Conservation (phyloP, 495 filamentous ascomycete species). For the Podospora pseudoanserina region DNA sequence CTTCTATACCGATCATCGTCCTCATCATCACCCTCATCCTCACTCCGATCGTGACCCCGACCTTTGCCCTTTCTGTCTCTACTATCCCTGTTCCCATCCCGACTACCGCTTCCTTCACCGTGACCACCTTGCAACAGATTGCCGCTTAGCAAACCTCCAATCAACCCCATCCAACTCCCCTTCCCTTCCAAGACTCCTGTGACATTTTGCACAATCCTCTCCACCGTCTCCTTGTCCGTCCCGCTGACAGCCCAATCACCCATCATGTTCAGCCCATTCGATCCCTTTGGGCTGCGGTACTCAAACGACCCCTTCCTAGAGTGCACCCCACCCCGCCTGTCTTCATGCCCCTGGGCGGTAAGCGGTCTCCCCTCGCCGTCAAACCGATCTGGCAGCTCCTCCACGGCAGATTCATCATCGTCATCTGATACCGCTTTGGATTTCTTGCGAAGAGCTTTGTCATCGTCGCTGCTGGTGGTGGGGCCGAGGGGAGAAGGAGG, state of each 20-base stretch:
- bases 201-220: slow-evolving; percentile 31
- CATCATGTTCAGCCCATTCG: slow-evolving; percentile 15
- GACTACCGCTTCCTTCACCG: slow-evolving; percentile 3
- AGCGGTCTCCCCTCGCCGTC: slow-evolving; percentile 56
- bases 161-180: slow-evolving; percentile 28
- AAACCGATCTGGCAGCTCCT: slow-evolving; percentile 61
- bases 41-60: neutral
- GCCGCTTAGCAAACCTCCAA: slow-evolving; percentile 29
- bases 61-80: neutral
- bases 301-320: slow-evolving; percentile 30
- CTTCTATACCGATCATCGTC: neutral
- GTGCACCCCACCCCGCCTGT: slow-evolving; percentile 10
- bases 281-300: slow-evolving; percentile 21
- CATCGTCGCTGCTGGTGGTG: neutral
- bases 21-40: slow-evolving; percentile 6
- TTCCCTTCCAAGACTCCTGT: slow-evolving; percentile 34
- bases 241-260: slow-evolving; percentile 32
- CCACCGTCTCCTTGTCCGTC: slow-evolving; percentile 33
- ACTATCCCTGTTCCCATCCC: slow-evolving; percentile 9
- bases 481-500: neutral
- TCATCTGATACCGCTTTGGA: slow-evolving; percentile 19
- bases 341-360: slow-evolving; percentile 6
- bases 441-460: slow-evolving; percentile 18
- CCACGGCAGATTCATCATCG: slow-evolving; percentile 37
- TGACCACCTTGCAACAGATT: slow-evolving; percentile 21